A percentile compares a stretch with the other conserved stretches of the same genome.
Conservation (phyloP, 495 filamentous ascomycete genomes). For the Tuber indicum region DNA sequence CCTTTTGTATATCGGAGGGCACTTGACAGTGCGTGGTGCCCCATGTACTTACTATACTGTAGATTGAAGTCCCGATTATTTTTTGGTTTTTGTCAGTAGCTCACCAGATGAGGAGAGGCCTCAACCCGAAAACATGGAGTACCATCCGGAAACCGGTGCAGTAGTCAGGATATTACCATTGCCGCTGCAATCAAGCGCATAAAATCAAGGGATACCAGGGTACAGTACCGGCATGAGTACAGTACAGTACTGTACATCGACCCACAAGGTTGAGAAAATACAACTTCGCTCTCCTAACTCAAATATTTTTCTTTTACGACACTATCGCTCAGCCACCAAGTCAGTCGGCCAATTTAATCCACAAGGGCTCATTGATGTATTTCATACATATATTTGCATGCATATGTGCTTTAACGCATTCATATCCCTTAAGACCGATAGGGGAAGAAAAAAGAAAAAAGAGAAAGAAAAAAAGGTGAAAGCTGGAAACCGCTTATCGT, state of each 20-base stretch:
- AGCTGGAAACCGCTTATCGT: background rate
- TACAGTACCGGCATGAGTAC: background rate
- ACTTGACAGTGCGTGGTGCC: too few relatives aligned
- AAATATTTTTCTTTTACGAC: background rate
- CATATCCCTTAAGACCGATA: background rate
- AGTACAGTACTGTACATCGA: too few relatives aligned
- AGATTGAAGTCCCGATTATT: too few relatives aligned
- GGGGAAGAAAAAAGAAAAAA: background rate
- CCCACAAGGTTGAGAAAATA: background rate
- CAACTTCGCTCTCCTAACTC: background rate
- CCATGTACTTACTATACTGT: too few relatives aligned
- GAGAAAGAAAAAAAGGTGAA: background rate
- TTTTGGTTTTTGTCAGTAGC: too few relatives aligned
- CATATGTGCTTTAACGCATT: background rate
- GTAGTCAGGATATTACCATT: too few relatives aligned
- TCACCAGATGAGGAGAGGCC: too few relatives aligned
- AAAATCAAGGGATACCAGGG: background rate
- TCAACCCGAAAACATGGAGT: too few relatives aligned
- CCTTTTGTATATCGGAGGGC: too few relatives aligned
- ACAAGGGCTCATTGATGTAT: background rate
- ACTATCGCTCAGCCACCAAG: background rate
- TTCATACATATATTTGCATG: background rate
- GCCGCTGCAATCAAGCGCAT: too few relatives aligned
- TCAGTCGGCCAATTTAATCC: background rate
- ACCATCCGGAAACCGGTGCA: too few relatives aligned